phyloP scores from a whole-genome alignment of 2,329 filamentous ascomycete genomes.

The Grosmannia penicillata region DNA sequence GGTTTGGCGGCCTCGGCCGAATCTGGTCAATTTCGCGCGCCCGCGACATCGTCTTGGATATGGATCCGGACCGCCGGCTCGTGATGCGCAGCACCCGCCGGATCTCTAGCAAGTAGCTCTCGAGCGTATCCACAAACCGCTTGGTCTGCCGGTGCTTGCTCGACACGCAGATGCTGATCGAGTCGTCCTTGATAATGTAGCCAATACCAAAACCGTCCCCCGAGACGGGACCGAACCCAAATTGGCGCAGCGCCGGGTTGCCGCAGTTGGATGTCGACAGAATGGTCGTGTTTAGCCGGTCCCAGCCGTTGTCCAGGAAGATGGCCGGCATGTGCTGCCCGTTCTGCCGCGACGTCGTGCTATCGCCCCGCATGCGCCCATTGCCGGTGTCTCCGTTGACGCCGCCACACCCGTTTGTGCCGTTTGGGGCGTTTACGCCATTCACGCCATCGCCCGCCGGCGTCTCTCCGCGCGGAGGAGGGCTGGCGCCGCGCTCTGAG shows the following conservation, averaged over 20 bases:
- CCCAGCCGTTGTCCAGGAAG: slow-evolving; percentile 83
- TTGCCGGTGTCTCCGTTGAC: slow-evolving; percentile 5
- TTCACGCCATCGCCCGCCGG: slow-evolving; percentile 1
- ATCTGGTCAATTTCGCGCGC: slow-evolving; percentile 37
- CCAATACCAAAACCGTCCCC: slow-evolving; percentile 94
- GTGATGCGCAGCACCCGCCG: slow-evolving; percentile 67
- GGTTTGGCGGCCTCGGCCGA: slow-evolving; percentile 22
- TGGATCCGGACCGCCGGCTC: slow-evolving; percentile 25
- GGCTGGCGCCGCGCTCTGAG: slow-evolving; percentile 47
- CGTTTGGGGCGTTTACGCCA: not conserved
- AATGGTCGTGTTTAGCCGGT: slow-evolving; percentile 87
- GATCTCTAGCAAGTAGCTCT: slow-evolving; percentile 83
- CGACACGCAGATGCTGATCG: slow-evolving; percentile 78
- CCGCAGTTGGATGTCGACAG: slow-evolving; percentile 97
- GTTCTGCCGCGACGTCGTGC: slow-evolving; percentile 10
- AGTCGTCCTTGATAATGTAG: slow-evolving; percentile 95
- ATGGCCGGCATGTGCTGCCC: slow-evolving; percentile 47
- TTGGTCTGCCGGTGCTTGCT: slow-evolving; percentile 90
- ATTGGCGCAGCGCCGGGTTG: slow-evolving; percentile 86
- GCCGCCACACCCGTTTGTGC: slow-evolving; percentile 12
- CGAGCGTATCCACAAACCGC: slow-evolving; percentile 77
- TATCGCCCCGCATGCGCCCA: slow-evolving; percentile 9
- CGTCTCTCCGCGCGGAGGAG: slow-evolving; percentile 13
- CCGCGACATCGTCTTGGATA: slow-evolving; percentile 27
- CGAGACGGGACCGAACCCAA: slow-evolving; percentile 89